Evolutionary conservation across 192 early-diverging fungal species (phyloP), one percentile per base, ranked within the genome.

Genomic region (Coemansia sp.): DNA sequence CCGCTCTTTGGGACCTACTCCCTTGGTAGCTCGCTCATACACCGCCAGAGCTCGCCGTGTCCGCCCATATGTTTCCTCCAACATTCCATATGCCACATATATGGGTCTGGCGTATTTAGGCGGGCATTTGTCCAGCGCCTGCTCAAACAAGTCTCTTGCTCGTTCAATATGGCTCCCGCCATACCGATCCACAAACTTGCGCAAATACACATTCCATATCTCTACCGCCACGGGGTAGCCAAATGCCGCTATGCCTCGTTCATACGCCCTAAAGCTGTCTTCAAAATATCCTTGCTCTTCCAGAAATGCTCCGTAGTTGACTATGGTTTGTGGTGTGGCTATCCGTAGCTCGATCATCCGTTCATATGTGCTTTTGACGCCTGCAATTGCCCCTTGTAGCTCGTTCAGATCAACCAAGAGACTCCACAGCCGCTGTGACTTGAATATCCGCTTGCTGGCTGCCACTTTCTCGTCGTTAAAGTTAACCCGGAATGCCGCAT

Each of bases 201-300:
- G 74, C 44, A 99, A 75, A 78, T 99, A 99, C 16, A 95, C 76
- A 69, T 90, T 95, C 97, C 97, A 99, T 38, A 99, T 80, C 57
- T 99, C 97, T 65, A 94, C 89, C 1, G 97, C 94, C 51, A 96
- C 90, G 0, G 97, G 95, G 64, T 89, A 97, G 14, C 93, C 93
- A 64, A 99, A 98, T n/a, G 87, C 67, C 11, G 92, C 89, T 62
- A 99, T 93, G 8, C 95, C 97, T 53, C 92, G 88, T 65, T 99
- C 97, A 63, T 93, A 99, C 4, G 91, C 91, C 66, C 88, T 86
- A 82, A 91, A 99, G 28, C 87, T 87, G 71, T 97, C 97, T 78
- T 99, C 97, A 72, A 86, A 95, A 79, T 86, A 94, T 40, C 85
- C 82, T 55, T 90, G 79, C 48, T 94, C 90, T 65, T 97, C 92